Base-by-base conservation (phyloP, 148 eudicot species). In the Chenopodium quinoa region DNA sequence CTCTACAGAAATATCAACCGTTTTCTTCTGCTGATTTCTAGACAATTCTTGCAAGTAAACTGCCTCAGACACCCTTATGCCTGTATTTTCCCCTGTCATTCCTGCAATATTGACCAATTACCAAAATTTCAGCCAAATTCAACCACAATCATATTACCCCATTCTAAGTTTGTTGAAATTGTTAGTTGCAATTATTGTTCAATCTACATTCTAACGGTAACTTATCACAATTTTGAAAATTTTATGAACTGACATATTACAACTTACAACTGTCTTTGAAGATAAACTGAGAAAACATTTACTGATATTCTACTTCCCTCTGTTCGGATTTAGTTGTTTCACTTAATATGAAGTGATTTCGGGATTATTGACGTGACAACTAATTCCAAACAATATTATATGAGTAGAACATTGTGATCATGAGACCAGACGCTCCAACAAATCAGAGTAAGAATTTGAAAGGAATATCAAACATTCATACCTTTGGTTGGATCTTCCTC, bases 31-130 rank as follows among this genome's bases (percentile, higher is more conserved):
- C 48, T 82, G 71, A 73, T 54, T 34, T 32, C 63, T 83, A 6
- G 87, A 76, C 62, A 80, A 62, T 79, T 87, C 88, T 83, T 79
- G 87, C 77, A 73, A 76, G 44, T 80, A 88, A 52, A 83, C 85
- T 64, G 78, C 81, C 69, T 79, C 90, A 77, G 70, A 77, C 0
- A 13, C 84, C 69, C 83, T 84, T 9, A 16, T 63, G 9, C 47
- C 78, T 32, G 48, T 50, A 22, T 31, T 60, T 56, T 50, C 40
- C 25, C 60, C 84, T 58, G 52, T 71, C 79, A 69, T 63, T 37
- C 46, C 40, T 71, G 29, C 37, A 40, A 37, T 63, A 65, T 22
- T 13, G 44, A 52, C 16, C 64, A 3, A 34, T 27, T 72, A 80
- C 19, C 75, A 58, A 31, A 46, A 2, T 34, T 65, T 25, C n/a